phyloP scores from a whole-genome alignment of 176 grass and related monocot species.

The barley (Hordeum vulgare) region MorexV3_pseudomolecules_assembly NC_058521.1:544347648-544348147 shows the following conservation, averaged over 20 bases:
- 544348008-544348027: slow-evolving; percentile 10
- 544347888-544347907: slow-evolving; percentile 90
- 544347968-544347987: slow-evolving; percentile 10
- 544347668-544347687: slow-evolving; percentile 67
- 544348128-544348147: slow-evolving; percentile 86
- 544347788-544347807: slow-evolving; percentile 2
- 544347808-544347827: slow-evolving; percentile 2
- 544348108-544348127: slow-evolving; percentile 63
- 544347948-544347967: slow-evolving; percentile 25
- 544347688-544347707: slow-evolving; percentile 47
- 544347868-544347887: slow-evolving; percentile 65
- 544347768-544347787: slow-evolving; percentile 55
- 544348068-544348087: slow-evolving; percentile 63
- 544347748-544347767: slow-evolving; percentile 65
- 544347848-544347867: slow-evolving; percentile 39
- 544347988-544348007: slow-evolving; percentile 7
- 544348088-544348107: slow-evolving; percentile 65
- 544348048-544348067: slow-evolving; percentile 63
- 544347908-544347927: slow-evolving; percentile 78
- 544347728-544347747: slow-evolving; percentile 77
- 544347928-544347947: slow-evolving; percentile 56
- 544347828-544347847: slow-evolving; percentile 9
- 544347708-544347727: slow-evolving; percentile 73
- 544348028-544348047: slow-evolving; percentile 73
- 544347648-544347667: slow-evolving; percentile 68